Evolutionary conservation across 345 rosid genomes (phyloP).

Genomic region (Pugionium dolabratum): DNA sequence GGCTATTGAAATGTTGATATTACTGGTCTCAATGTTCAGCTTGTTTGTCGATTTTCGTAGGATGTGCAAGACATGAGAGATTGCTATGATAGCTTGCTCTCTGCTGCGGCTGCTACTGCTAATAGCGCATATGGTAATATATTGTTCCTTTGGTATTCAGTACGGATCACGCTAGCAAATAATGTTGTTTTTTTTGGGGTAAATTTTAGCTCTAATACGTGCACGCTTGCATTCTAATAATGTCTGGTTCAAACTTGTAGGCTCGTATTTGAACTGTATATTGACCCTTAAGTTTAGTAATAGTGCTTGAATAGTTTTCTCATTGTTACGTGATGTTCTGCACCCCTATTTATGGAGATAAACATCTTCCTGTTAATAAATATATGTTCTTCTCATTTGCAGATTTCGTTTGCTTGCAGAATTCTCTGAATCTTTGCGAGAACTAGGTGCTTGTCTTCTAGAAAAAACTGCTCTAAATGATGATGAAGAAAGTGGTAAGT

Average conservation of each 20-base stretch:
- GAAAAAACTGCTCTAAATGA: slow-evolving; percentile 76
- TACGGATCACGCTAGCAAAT: neutral
- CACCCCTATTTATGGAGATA: slow-evolving; percentile 13
- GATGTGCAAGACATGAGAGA: slow-evolving; percentile 85
- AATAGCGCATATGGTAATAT: slow-evolving; percentile 79
- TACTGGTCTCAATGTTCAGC: slow-evolving; percentile 2
- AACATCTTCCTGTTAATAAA: slow-evolving; percentile 29
- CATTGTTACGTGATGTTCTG: neutral
- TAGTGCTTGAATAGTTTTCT: neutral
- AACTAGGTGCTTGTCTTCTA: slow-evolving; percentile 83
- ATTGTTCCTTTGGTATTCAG: slow-evolving; percentile 5
- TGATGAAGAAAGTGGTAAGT: slow-evolving; percentile 89
- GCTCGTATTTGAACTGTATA: neutral
- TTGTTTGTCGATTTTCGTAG: slow-evolving; percentile 42
- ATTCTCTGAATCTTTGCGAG: slow-evolving; percentile 88
- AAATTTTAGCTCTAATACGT: neutral
- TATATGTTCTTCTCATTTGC: slow-evolving; percentile 34
- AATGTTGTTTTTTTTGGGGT: neutral
- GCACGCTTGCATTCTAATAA: neutral
- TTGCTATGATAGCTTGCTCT: slow-evolving; percentile 88
- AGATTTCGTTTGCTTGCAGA: slow-evolving; percentile 58
- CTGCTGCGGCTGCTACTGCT: slow-evolving; percentile 96
- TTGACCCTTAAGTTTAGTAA: neutral
- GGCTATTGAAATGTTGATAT: neutral
- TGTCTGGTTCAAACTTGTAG: slow-evolving; percentile 3